Percentiles rank a stretch among this genome's conserved stretches.
These are phyloP conservation scores for Pseudoscleropodium purum DNA, from an alignment of 225 moss, liverwort and hornwort species.

Conservation along the genomic window DNA sequence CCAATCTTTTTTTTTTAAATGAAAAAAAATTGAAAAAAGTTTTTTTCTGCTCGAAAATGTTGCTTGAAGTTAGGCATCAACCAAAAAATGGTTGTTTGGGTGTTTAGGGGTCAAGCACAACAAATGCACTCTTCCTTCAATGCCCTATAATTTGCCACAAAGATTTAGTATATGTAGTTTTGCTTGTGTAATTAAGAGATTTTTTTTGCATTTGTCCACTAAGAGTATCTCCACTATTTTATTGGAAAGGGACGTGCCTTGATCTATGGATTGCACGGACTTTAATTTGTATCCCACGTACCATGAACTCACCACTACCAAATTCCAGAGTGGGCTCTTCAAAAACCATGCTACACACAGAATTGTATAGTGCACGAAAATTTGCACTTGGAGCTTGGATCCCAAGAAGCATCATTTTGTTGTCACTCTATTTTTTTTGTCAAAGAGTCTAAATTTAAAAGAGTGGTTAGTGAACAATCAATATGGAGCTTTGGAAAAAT, in stretches of 20 bases:
- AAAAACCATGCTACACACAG: fast-evolving
- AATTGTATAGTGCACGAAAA: fast-evolving
- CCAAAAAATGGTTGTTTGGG: no score
- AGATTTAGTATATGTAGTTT: neutral
- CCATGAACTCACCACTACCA: fast-evolving
- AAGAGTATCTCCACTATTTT: neutral
- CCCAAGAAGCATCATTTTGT: neutral
- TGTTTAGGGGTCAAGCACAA: no score
- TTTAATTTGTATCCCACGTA: neutral
- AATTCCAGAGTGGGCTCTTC: neutral
- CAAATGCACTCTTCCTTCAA: neutral
- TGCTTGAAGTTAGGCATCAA: no score
- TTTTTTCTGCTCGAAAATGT: no score
- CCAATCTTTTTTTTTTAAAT: no score
- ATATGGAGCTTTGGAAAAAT: fast-evolving
- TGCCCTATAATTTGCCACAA: fast-evolving
- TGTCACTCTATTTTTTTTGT: fast-evolving
- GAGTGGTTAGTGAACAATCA: no score
- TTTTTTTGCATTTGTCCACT: neutral
- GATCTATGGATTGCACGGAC: fast-evolving
- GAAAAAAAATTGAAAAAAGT: no score
- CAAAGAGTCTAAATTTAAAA: no score
- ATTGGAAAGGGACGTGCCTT: fast-evolving
- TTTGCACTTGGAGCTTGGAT: neutral
- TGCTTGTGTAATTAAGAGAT: neutral